phyloP scores from a whole-genome alignment of 2,329 filamentous ascomycete species.

The Pseudofabraea citricarpa region DNA sequence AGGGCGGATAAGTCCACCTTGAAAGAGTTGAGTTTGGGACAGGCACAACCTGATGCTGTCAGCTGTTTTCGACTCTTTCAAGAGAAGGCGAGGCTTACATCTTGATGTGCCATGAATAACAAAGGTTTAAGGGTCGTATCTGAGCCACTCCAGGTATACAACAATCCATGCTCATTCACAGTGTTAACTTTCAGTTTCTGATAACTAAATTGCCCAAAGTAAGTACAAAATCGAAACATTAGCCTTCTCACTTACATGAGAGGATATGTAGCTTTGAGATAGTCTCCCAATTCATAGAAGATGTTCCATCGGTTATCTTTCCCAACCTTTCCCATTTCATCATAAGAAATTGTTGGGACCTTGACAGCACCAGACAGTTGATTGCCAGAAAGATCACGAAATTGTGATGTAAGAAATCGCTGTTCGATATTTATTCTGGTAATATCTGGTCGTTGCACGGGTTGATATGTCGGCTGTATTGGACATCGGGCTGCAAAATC shows the following conservation, averaged over 20 bases:
- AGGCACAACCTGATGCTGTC: slow-evolving; percentile 36
- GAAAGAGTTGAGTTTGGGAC: slow-evolving; percentile 42
- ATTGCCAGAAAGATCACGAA: neutral
- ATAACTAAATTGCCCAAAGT: neutral
- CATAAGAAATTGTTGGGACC: slow-evolving; percentile 48
- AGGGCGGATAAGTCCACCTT: slow-evolving; percentile 57
- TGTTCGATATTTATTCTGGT: neutral
- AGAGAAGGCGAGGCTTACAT: slow-evolving; percentile 35
- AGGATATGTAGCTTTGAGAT: slow-evolving; percentile 44
- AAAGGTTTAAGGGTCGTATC: slow-evolving; percentile 45
- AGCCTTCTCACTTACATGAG: slow-evolving; percentile 31
- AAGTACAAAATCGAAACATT: too few relatives aligned
- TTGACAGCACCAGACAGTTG: slow-evolving; percentile 39
- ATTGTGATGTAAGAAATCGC: neutral
- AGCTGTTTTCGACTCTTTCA: neutral
- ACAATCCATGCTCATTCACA: slow-evolving; percentile 55
- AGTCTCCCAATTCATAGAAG: slow-evolving; percentile 44
- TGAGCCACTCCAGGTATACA: slow-evolving; percentile 53
- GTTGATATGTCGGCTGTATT: neutral
- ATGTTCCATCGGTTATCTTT: slow-evolving; percentile 48
- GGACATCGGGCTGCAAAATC: too few relatives aligned
- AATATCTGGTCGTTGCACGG: neutral
- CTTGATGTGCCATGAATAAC: slow-evolving; percentile 59
- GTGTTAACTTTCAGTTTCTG: slow-evolving; percentile 26
- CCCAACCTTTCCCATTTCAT: slow-evolving; percentile 48